Conservation (phyloP, 1,139 yeast species). For the Hemisphaericaspora lyxosophila region DNA sequence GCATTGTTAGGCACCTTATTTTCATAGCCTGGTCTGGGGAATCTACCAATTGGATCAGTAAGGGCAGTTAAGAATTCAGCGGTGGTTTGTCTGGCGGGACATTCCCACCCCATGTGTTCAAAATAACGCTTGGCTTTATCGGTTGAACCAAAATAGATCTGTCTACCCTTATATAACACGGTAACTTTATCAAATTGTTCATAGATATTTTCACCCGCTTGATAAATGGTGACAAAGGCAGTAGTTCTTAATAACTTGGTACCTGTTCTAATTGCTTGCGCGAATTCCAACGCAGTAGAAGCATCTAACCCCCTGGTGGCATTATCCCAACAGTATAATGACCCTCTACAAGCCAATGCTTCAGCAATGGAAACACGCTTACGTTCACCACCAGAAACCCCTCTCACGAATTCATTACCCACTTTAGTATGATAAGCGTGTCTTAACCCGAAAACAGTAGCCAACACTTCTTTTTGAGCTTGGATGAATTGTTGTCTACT, state of each 20-base stretch:
- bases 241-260: constrained; percentile 56
- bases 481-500: constrained; percentile 49
- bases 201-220: constrained; percentile 68
- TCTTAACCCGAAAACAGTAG: constrained; percentile 56
- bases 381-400: constrained; percentile 85
- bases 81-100: constrained; percentile 64
- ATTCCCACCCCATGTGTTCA: constrained; percentile 58
- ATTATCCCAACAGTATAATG: constrained; percentile 69
- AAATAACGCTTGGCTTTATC: constrained; percentile 54
- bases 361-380: constrained; percentile 79
- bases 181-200: constrained; percentile 64
- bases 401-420: constrained; percentile 56
- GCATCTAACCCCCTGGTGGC: constrained; percentile 81
- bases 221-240: constrained; percentile 62
- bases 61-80: constrained; percentile 71
- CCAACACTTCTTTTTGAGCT: constrained; percentile 48
- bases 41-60: constrained; percentile 56
- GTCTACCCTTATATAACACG: constrained; percentile 57
- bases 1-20: constrained; percentile 56
- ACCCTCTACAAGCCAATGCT: constrained; percentile 57
- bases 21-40: constrained; percentile 47
- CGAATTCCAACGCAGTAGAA: constrained; percentile 67
- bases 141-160: constrained; percentile 60
- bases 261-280: constrained; percentile 59
- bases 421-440: constrained; percentile 27